Evolutionary conservation across 2,329 filamentous ascomycete species (phyloP).

Genomic region (Aureobasidium sp.): DNA sequence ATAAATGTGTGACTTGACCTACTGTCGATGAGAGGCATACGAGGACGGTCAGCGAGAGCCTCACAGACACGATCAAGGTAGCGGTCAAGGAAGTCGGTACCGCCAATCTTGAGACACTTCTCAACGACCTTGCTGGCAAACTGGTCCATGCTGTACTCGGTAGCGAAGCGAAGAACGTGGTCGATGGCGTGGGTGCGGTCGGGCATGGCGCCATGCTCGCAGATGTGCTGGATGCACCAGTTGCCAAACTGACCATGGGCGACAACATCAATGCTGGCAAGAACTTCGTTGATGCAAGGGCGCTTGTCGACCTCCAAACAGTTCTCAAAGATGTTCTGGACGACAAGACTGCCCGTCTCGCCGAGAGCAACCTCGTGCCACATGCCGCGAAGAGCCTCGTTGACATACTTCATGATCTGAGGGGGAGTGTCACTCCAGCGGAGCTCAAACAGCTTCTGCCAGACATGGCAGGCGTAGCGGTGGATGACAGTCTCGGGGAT

Average conservation of each 20-base stretch:
- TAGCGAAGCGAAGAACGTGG: constrained; percentile 86
- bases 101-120: constrained; percentile 96
- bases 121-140: constrained; percentile 99
- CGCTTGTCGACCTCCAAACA: constrained; percentile 99
- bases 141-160: constrained; percentile 97
- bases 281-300: constrained; percentile 92
- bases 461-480: constrained; percentile 96
- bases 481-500: constrained; percentile 98
- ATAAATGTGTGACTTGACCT: constrained; percentile 32
- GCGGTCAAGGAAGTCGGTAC: constrained; percentile 78
- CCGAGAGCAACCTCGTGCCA: constrained; percentile 98
- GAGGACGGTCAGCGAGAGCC: constrained; percentile 79
- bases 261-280: constrained; percentile 90
- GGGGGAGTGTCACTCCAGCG: constrained; percentile 92
- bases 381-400: constrained; percentile 89
- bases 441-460: constrained; percentile 98
- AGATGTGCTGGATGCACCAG: constrained; percentile 99
- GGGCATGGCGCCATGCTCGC: constrained; percentile 84
- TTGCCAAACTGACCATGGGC: constrained; percentile 98
- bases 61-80: constrained; percentile 94
- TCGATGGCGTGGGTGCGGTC: constrained; percentile 92
- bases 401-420: constrained; percentile 98
- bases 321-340: constrained; percentile 99
- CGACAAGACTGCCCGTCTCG: constrained; percentile 94
- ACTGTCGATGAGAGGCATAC: constrained; percentile 94